Percentiles rank a stretch among this genome's conserved stretches.
These are phyloP conservation scores for Erythrobasidium hasegawianum DNA, from an alignment of 1,284 basidiomycete genomes.

Conservation along the genomic window DNA sequence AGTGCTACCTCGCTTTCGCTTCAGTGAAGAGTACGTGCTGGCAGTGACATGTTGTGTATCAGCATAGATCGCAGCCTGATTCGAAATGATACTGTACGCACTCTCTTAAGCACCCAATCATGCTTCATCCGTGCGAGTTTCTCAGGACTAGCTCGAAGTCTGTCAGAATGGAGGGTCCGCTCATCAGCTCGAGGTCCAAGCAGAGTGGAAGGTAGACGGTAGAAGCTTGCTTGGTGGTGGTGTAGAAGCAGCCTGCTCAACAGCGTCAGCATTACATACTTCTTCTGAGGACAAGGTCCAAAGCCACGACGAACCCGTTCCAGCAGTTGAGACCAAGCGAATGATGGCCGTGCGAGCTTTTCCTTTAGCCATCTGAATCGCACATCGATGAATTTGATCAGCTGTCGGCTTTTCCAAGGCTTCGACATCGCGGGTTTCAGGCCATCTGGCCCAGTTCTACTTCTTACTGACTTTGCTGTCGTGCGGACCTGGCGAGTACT, in stretches of 20 bases:
- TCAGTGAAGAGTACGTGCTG: slow-evolving; percentile 30
- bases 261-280: too few relatives aligned
- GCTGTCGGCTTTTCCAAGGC: too few relatives aligned
- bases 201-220: slow-evolving; percentile 3
- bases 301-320: slow-evolving; percentile 16
- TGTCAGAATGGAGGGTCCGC: too few relatives aligned
- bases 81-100: background rate
- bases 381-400: too few relatives aligned
- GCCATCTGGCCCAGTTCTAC: too few relatives aligned
- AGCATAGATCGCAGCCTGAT: background rate
- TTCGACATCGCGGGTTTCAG: too few relatives aligned
- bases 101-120: slow-evolving; percentile 29
- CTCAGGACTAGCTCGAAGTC: slow-evolving; percentile 1
- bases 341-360: slow-evolving; percentile 31
- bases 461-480: too few relatives aligned
- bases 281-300: too few relatives aligned
- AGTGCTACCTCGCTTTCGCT: slow-evolving; percentile 22
- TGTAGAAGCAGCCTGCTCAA: slow-evolving; percentile 37
- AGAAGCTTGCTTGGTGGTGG: slow-evolving; percentile 36
- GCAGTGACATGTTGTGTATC: background rate
- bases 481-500: too few relatives aligned
- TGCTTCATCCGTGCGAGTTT: slow-evolving; percentile 39
- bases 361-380: slow-evolving; percentile 24
- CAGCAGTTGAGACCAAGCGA: slow-evolving; percentile 27
- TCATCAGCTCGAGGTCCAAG: too few relatives aligned